Base-by-base conservation (phyloP, 106 monocot genomes). In the Acorus gramineus region DNA sequence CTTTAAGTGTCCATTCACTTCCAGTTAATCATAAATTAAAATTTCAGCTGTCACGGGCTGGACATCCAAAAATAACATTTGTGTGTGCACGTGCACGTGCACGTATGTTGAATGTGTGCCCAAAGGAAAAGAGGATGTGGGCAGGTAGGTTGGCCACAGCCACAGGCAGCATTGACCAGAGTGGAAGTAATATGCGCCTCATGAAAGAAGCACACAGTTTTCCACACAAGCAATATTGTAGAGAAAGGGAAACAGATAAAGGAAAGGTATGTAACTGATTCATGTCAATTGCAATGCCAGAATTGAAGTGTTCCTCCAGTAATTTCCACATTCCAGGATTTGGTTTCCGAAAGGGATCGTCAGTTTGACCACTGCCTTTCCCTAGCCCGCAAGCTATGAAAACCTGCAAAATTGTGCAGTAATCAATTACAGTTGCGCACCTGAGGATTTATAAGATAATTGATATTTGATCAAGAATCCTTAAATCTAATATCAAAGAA, bases 301-400 rank as follows among this genome's bases (percentile, higher is more conserved):
- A 87, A 79, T 96, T 96, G 82, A 96, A 85, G 68, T 96, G 75
- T 52, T 85, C 62, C 60, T 76, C 70, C 80, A 96, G 45, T 63
- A 96, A 48, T 65, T 53, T 82, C 95, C 95, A 96, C 90, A 96
- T 82, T 71, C 95, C 90, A 62, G 83, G 65, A 49, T 82, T 80
- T 59, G 95, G 95, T 71, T 96, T 96, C 56, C 90, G 80, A 53
- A 81, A 96, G 44, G 74, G 84, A 70, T 96, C 92, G 57, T 75
- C 77, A 63, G 71, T 65, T 48, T 69, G 59, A 65, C 71, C 63
- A 49, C 71, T 77, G 52, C 71, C 74, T 46, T 77, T 85, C 9
- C 77, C 76, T 53, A 79, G 8, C 65, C 93, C 93, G 66, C 95
- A 96, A 58, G 95, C 95, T 55, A 96, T 87, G 57, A 96, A 91